phyloP scores from a whole-genome alignment of 2,329 filamentous ascomycete species.

The Aspergillus versicolor region DNA sequence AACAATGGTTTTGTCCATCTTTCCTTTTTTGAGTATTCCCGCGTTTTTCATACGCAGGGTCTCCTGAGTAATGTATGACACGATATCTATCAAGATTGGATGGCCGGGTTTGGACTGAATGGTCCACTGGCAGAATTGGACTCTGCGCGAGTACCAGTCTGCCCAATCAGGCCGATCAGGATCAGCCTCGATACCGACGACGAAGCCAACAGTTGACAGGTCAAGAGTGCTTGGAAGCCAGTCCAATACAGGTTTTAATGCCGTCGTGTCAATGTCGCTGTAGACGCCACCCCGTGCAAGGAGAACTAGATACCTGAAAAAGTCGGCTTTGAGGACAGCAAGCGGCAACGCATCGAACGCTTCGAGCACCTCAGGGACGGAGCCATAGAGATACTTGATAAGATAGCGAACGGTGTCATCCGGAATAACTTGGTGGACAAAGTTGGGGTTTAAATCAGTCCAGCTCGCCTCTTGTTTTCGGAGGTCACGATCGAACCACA shows the following conservation, averaged over 20 bases:
- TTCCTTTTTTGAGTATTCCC: slow-evolving; percentile 62
- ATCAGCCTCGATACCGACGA: slow-evolving; percentile 95
- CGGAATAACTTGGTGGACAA: slow-evolving; percentile 96
- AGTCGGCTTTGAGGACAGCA: slow-evolving; percentile 75
- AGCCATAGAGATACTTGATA: slow-evolving; percentile 80
- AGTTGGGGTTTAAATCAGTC: slow-evolving; percentile 82
- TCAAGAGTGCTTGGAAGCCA: slow-evolving; percentile 84
- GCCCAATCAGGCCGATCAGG: slow-evolving; percentile 90
- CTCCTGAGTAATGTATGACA: slow-evolving; percentile 80
- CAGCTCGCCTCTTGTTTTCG: slow-evolving; percentile 85
- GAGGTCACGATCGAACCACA: slow-evolving; percentile 71
- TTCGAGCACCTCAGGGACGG: slow-evolving; percentile 74
- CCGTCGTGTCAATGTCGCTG: slow-evolving; percentile 86
- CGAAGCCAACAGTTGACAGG: slow-evolving; percentile 74
- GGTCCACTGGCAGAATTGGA: slow-evolving; percentile 99
- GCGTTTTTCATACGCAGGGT: slow-evolving; percentile 70
- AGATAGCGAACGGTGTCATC: slow-evolving; percentile 81
- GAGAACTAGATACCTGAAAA: slow-evolving; percentile 73
- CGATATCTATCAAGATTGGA: slow-evolving; percentile 83
- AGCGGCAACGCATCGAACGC: slow-evolving; percentile 72
- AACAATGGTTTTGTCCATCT: slow-evolving; percentile 72
- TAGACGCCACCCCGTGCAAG: slow-evolving; percentile 81
- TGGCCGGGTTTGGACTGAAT: slow-evolving; percentile 95
- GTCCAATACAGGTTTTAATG: slow-evolving; percentile 76
- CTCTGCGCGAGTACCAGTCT: slow-evolving; percentile 91